Evolutionary conservation across 805 yeast species (phyloP).

Genomic region (Suhomyces xylopsoci): DNA sequence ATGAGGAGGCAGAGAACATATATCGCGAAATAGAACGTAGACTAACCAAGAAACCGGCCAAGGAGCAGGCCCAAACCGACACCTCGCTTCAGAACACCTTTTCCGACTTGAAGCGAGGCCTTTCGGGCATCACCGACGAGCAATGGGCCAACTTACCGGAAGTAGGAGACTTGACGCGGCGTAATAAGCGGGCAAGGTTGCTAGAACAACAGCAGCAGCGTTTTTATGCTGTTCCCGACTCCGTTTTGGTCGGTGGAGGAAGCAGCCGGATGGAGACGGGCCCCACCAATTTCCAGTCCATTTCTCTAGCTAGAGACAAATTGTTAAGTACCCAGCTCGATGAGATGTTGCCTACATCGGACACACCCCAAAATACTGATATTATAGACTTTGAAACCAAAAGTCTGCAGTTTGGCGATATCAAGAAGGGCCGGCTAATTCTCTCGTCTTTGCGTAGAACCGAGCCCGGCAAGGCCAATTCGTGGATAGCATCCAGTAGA

Average conservation of each 20-base stretch:
- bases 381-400: constrained; percentile 5
- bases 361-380: constrained; percentile 5
- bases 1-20: constrained; percentile 73
- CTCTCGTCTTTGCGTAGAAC: constrained; percentile 66
- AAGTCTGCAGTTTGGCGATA: constrained; percentile 48
- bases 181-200: constrained; percentile 68
- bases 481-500: constrained; percentile 86
- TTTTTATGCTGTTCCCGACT: constrained; percentile 81
- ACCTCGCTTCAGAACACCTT: constrained; percentile 1
- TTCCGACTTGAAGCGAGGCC: constrained; percentile 61
- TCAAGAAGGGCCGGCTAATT: constrained; percentile 54
- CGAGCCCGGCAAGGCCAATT: constrained; percentile 69
- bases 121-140: constrained; percentile 56
- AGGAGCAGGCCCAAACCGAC: background rate
- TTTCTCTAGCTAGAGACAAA: constrained; percentile 63
- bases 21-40: constrained; percentile 67
- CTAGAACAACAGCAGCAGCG: constrained; percentile 62
- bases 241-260: constrained; percentile 45
- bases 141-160: constrained; percentile 87
- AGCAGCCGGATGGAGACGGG: too few species aligned
- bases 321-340: constrained; percentile 56
- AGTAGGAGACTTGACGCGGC: constrained; percentile 79
- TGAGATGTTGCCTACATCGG: constrained; percentile 27
- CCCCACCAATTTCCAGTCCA: constrained; percentile 46
- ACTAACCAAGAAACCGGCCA: constrained; percentile 23